A percentile compares a stretch with the other conserved stretches of the same genome.
Conservation (phyloP, 495 filamentous ascomycete species). For the Lasiosphaeria miniovina region DNA sequence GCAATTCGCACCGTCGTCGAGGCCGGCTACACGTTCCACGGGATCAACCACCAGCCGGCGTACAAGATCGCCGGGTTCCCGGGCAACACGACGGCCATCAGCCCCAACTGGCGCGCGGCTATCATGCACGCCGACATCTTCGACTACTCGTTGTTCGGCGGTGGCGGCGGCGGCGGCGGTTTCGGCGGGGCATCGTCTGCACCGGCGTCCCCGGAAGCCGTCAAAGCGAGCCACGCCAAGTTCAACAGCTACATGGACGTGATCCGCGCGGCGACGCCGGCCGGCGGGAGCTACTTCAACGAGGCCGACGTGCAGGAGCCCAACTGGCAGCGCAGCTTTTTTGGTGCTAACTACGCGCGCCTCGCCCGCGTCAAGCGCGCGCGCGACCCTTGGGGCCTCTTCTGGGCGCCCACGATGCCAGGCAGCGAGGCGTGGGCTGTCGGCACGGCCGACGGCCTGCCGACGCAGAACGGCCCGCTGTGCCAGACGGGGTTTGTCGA, state of each 20-base stretch:
- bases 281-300: conserved; percentile 43
- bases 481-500: conserved; percentile 21
- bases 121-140: conserved; percentile 53
- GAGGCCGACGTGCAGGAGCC: conserved; percentile 55
- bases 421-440: conserved; percentile 53
- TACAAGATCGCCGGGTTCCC: conserved; percentile 30
- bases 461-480: conserved; percentile 38
- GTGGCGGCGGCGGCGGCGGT: not conserved
- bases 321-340: conserved; percentile 58
- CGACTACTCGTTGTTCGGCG: conserved; percentile 10
- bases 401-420: conserved; percentile 54
- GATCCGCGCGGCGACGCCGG: conserved; percentile 32
- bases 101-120: conserved; percentile 52
- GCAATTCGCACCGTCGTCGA: conserved; percentile 39
- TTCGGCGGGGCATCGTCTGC: not conserved
- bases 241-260: conserved; percentile 29
- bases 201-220: conserved; percentile 2
- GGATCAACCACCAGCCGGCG: conserved; percentile 38
- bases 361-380: conserved; percentile 49
- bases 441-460: conserved; percentile 23
- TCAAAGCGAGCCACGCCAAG: conserved; percentile 19
- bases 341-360: conserved; percentile 50
- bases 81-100: conserved; percentile 43
- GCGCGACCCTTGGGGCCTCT: conserved; percentile 52
- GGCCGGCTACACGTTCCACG: conserved; percentile 39